phyloP scores from a whole-genome alignment of 768 basidiomycete genomes.

The Serendipita sp. region DNA sequence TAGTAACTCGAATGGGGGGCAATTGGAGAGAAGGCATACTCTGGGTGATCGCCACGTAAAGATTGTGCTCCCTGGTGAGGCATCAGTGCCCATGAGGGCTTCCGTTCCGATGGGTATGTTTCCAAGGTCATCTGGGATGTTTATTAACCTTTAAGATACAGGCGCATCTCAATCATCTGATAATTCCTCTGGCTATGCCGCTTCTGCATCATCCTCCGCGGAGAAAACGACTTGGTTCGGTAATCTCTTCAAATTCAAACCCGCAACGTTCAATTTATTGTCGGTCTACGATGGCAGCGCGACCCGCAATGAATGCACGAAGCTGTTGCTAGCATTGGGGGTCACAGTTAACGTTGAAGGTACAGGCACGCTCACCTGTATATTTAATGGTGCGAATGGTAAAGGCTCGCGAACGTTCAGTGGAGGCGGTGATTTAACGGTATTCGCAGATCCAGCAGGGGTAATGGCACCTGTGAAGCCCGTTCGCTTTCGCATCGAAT shows the following conservation, averaged over 20 bases:
- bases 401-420: not conserved
- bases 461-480: slow-evolving; percentile 42
- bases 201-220: not conserved
- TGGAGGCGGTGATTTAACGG: not conserved
- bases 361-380: slow-evolving; percentile 19
- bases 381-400: not conserved
- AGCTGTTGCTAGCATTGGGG: slow-evolving; percentile 54
- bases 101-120: too few relatives aligned
- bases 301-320: slow-evolving; percentile 57
- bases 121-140: not conserved
- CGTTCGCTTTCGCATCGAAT: slow-evolving; percentile 70
- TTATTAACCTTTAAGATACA: not conserved
- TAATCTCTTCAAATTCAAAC: slow-evolving; percentile 75
- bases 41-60: slow-evolving; percentile 25
- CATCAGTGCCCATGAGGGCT: slow-evolving; percentile 2
- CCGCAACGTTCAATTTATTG: slow-evolving; percentile 37
- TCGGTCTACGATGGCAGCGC: slow-evolving; percentile 43
- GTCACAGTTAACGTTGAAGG: slow-evolving; percentile 50
- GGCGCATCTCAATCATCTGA: not conserved
- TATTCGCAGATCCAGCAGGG: slow-evolving; percentile 29
- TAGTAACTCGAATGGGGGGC: not conserved
- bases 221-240: slow-evolving; percentile 50
- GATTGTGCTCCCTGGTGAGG: slow-evolving; percentile 33
- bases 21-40: not conserved
- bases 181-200: not conserved